Evolutionary conservation across 1,139 yeast species (phyloP).

Genomic region (Lizanozyma gosingica): DNA sequence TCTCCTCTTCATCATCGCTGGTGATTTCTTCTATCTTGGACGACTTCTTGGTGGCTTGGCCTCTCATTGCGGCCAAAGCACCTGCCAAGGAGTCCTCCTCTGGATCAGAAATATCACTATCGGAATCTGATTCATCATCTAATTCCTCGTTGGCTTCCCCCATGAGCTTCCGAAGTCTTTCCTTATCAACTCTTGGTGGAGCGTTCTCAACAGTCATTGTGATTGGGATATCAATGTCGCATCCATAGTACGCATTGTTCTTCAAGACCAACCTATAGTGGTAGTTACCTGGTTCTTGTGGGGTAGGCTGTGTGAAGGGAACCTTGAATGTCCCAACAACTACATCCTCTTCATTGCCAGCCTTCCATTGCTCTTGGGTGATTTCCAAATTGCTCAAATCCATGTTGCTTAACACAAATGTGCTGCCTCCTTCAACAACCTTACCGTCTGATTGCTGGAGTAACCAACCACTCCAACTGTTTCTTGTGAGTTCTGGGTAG

Average conservation of each 20-base stretch:
- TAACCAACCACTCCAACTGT: conserved; percentile 62
- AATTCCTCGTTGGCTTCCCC: conserved; percentile 12
- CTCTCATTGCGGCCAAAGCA: conserved; percentile 54
- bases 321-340: conserved; percentile 64
- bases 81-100: conserved; percentile 61
- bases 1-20: conserved; percentile 28
- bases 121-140: conserved; percentile 28
- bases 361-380: conserved; percentile 39
- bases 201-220: conserved; percentile 46
- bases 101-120: conserved; percentile 54
- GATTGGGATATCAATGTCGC: conserved; percentile 62
- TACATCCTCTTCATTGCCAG: conserved; percentile 35
- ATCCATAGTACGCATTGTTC: conserved; percentile 61
- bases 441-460: conserved; percentile 69
- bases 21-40: conserved; percentile 19
- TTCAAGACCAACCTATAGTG: conserved; percentile 59
- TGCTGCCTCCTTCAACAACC: conserved; percentile 54
- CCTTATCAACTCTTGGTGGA: conserved; percentile 24
- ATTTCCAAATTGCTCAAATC: conserved; percentile 50
- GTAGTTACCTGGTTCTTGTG: conserved; percentile 51
- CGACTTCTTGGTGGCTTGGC: conserved; percentile 34
- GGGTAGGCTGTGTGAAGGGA: conserved; percentile 65
- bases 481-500: conserved; percentile 51
- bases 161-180: not conserved
- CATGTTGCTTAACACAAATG: conserved; percentile 44